Evolutionary conservation across 257 asterid species (phyloP), one percentile per base, ranked within the genome.

Genomic region (Fraxinus anomala): DNA sequence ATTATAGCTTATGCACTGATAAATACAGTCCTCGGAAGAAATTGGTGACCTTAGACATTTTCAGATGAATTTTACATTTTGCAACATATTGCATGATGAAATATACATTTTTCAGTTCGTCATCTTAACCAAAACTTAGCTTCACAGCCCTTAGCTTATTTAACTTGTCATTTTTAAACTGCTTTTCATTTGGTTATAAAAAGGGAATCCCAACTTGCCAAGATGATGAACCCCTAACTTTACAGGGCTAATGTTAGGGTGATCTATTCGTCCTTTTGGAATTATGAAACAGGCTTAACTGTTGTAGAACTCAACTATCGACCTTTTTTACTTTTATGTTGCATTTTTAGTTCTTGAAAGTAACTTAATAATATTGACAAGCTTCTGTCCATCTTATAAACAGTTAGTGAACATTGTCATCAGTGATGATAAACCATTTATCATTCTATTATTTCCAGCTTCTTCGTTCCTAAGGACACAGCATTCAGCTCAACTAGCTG

Each of bases 391-490:
- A 54, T 54, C 65, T 54, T 17, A 17, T 54, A 54, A 14, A 5
- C 26, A 54, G 65, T 54, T n/a, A 54, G 65, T 7, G 11, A 54
- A 54, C 12, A 6, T 54, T 76, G 70, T 36, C 1, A 19, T 19
- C 37, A 33, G 37, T 28, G 16, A 11, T 75, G 72, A 59, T 31
- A 19, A 24, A 77, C 36, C 59, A 37, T 39, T 65, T 56, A 33
- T 77, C 23, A 75, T 65, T 63, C 68, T 71, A 14, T 76, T 59
- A 8, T 83, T 61, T 79, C 73, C 89, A 93, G 98, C 86, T 85
- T 86, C 97, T 33, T 85, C 91, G 54, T 93, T 93, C 81, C 85
- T 93, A 40, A 85, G 86, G 88, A 49, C 86, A 79, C 90, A 84
- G 69, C 78, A 81, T 87, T 90, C 97, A 40, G 78, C 89, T 77